Percentiles rank a stretch among this genome's conserved stretches.
Conservation (phyloP, 139 green algal species). For the Chlamydomonas schloesseri region DNA sequence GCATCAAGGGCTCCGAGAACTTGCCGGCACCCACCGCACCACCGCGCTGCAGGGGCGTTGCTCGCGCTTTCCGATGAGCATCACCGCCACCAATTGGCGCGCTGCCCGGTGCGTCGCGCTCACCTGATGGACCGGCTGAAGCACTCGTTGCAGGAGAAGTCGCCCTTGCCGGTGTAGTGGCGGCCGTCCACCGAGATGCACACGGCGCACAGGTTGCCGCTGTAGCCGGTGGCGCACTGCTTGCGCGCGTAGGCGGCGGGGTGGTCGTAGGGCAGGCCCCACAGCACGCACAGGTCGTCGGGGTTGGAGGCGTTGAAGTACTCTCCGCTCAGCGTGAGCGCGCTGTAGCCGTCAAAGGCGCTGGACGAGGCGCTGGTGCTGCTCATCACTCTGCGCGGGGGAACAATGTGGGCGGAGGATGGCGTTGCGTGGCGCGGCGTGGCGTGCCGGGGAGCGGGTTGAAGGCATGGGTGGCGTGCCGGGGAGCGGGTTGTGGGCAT, state of each 20-base stretch:
- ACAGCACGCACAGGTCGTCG: conserved; percentile 9
- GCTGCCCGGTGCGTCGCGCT: no score
- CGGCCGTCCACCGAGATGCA: conserved; percentile 1
- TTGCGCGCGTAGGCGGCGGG: conserved; percentile 17
- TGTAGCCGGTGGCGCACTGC: conserved; percentile 44
- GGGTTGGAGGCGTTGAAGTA: not conserved
- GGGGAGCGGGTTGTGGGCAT: no score
- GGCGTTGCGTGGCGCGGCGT: no score
- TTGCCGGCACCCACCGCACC: no score
- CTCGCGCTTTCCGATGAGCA: no score
- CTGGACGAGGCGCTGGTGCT: not conserved
- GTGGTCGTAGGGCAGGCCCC: conserved; percentile 36
- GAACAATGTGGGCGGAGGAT: no score
- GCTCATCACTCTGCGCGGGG: no score
- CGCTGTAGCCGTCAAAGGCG: not conserved
- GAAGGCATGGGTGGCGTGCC: no score
- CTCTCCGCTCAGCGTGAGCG: not conserved
- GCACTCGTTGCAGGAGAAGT: conserved; percentile 35
- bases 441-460: not conserved
- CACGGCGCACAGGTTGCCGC: conserved; percentile 47
- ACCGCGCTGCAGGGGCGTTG: no score
- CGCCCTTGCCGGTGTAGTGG: not conserved
- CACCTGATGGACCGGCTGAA: not conserved
- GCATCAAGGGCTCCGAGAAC: no score
- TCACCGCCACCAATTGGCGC: no score